Conservation (phyloP, 2,329 filamentous ascomycete genomes). For the Pezizomycotina sp. region DNA sequence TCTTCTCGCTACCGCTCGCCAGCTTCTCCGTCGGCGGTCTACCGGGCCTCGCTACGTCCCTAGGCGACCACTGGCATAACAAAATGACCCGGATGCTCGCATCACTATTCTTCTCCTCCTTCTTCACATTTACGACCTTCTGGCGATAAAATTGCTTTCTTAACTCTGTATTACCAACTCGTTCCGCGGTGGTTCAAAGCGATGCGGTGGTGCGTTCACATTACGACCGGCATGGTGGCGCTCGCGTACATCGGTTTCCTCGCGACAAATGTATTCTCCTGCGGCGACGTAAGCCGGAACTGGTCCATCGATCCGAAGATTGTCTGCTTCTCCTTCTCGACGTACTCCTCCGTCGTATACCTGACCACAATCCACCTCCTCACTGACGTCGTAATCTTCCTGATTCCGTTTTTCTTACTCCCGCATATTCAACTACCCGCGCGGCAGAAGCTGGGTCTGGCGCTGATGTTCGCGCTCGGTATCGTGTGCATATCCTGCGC, state of each 20-base stretch:
- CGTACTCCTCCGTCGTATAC: slow-evolving; percentile 11
- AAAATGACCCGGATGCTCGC: not conserved
- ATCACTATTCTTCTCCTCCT: slow-evolving; percentile 17
- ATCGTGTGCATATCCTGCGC: slow-evolving; percentile 15
- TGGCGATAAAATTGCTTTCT: slow-evolving; percentile 17
- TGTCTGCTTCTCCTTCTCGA: slow-evolving; percentile 17
- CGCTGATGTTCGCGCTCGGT: slow-evolving; percentile 16
- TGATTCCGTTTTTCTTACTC: slow-evolving; percentile 17
- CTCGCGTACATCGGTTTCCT: slow-evolving; percentile 16
- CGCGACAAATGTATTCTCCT: slow-evolving; percentile 16
- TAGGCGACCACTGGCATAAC: no score
- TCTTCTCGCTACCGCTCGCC: slow-evolving; percentile 16
- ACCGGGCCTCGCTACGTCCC: slow-evolving; percentile 4
- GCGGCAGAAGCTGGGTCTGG: slow-evolving; percentile 13
- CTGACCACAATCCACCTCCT: slow-evolving; percentile 14
- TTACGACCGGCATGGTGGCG: slow-evolving; percentile 10
- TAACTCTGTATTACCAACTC: slow-evolving; percentile 15
- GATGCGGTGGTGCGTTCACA: slow-evolving; percentile 10
- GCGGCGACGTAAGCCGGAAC: slow-evolving; percentile 10
- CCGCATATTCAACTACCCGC: slow-evolving; percentile 18
- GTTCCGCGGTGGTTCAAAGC: slow-evolving; percentile 16
- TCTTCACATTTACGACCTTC: slow-evolving; percentile 17
- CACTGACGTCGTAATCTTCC: slow-evolving; percentile 15
- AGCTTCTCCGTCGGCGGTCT: slow-evolving; percentile 15
- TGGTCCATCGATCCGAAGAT: slow-evolving; percentile 13